Base-by-base conservation (phyloP, 148 eudicot genomes). In the Cornus controversa region DNA sequence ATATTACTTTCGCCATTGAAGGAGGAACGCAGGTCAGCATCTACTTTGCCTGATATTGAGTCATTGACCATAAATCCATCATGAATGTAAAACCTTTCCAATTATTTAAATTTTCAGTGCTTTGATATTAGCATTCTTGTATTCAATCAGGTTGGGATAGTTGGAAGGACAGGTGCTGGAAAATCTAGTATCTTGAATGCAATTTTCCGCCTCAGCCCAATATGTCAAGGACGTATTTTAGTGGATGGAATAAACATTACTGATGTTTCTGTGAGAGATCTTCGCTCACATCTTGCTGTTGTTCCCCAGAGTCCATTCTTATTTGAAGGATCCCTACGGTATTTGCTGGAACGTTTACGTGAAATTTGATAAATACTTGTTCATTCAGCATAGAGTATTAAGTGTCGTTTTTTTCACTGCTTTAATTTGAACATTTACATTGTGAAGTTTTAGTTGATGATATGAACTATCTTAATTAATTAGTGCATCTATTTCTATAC, bases 81-180 rank as follows among this genome's bases (percentile, higher is more conserved):
- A 37, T 47, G 67, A 27, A 66, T 8, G 53, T 67, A 26, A 73
- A 36, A 40, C 53, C 57, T 28, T 40, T 64, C n/a, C 67, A 18
- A 24, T 42, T 53, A 53, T 71, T 45, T 23, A 75, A 42, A 29
- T 42, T 71, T n/a, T 16, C 66, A 29, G 67, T 66, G 42, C 65
- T 64, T 29, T 27, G 11, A 53, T 66, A 47, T 42, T 63, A 67
- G 78, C 26, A 1, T 34, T 67, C 28, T 29, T 68, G 70, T 58
- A 63, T 22, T 72, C 70, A 10, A 64, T 78, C 83, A 96, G 99
- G 94, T 92, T 68, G 99, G 99, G 57, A 85, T 96, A 70, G 76
- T 96, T 84, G 99, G 99, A 84, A 89, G 99, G 84, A 96, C 99
- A 37, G 99, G 98, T 72, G 99, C 99, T 63, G 99, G 99, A 82